Base-by-base conservation (phyloP, 1,139 yeast genomes). In the Pichia sp. region DNA sequence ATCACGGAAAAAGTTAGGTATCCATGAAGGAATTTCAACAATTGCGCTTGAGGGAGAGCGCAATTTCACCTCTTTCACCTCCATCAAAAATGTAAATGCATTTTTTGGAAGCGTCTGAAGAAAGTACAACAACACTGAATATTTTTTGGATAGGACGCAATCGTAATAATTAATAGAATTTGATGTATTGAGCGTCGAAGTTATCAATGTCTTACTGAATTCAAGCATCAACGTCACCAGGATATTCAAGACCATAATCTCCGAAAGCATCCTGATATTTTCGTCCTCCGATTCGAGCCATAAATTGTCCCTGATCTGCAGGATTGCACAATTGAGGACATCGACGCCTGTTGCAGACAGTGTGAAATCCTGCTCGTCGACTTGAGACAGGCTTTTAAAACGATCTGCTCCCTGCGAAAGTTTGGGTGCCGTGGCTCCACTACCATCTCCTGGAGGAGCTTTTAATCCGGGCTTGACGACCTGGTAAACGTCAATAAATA, bases 91-190 rank as follows among this genome's bases (percentile, higher is more conserved):
- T 8, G 32, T 16, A 3, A 15, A 8, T 29, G 34, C 3, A n/a
- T 45, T 29, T 45, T 45, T 16, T 1, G 76, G 76, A 7, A 70
- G 57, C 0, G 68, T 69, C 57, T 73, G 80, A 32, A 71, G 30
- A 2, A 71, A 62, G 54, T 72, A 74, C 13, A 58, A 29, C 1
- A 70, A 47, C 2, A 63, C 50, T 8, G 67, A 59, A 55, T 68
- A 68, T 45, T 61, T 60, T 2, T 61, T 64, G 8, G 78, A 72
- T 16, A 72, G 55, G 42, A 71, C 47, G 43, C 56, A 15, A 56
- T 66, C 68, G 62, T 65, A 66, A 54, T 72, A 73, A 38, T 59
- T 62, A 19, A 74, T 56, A 47, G 72, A 73, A 31, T 68, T 62
- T 4, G 68, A 57, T 4, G 67, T 56, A 6, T 63, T 64, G 11